phyloP scores from a whole-genome alignment of 2,329 filamentous ascomycete genomes.

The Colletotrichum falcatum region DNA sequence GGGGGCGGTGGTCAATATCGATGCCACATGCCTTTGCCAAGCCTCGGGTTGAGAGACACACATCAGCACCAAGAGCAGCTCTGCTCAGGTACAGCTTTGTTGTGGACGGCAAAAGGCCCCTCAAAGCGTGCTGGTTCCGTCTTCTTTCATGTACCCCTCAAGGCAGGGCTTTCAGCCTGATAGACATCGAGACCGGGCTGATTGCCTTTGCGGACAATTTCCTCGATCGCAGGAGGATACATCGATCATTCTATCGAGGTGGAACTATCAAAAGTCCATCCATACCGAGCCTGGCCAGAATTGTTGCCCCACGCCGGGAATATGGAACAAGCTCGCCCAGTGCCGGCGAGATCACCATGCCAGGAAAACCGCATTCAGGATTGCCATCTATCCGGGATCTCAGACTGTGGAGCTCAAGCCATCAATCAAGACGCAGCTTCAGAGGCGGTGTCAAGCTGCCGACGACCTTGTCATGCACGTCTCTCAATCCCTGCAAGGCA shows the following conservation, averaged over 20 bases:
- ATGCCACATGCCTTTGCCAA: not conserved
- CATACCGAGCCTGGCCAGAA: not conserved
- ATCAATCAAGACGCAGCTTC: constrained; percentile 28
- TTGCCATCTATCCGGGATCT: not conserved
- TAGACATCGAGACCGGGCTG: not conserved
- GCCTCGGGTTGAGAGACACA: not conserved
- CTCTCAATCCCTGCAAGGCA: constrained; percentile 22
- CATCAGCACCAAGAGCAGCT: not conserved
- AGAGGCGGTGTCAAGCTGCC: constrained; percentile 19
- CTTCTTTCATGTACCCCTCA: not conserved
- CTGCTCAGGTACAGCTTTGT: not conserved
- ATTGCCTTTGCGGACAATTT: constrained; percentile 20
- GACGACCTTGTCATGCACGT: constrained; percentile 33
- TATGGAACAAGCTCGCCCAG: not conserved
- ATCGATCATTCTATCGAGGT: constrained; percentile 4
- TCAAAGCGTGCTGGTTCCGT: constrained; percentile 1
- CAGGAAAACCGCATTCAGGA: constrained; percentile 19
- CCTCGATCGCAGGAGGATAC: constrained; percentile 3
- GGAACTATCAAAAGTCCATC: not conserved
- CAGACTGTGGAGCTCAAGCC: not conserved
- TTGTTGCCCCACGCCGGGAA: not conserved
- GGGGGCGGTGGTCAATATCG: too few species aligned
- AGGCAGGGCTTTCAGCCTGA: constrained; percentile 18
- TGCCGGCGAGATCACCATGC: constrained; percentile 13
- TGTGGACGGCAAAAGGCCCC: not conserved